Conservation (phyloP, 75 land plant species). For the Cryptomeria japonica region DNA sequence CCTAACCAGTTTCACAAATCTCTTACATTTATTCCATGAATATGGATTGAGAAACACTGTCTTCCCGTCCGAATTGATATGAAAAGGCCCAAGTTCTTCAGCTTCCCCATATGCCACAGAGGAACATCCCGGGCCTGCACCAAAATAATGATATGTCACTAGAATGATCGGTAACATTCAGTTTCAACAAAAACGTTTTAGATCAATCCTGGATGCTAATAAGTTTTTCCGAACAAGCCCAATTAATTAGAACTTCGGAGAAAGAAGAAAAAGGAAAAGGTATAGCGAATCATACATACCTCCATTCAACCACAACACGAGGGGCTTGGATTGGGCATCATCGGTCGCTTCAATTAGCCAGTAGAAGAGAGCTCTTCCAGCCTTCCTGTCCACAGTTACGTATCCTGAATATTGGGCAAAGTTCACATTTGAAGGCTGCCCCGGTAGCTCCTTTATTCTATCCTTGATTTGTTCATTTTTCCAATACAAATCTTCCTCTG, state of each 20-base stretch:
- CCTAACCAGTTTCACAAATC: neutral
- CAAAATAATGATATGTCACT: neutral
- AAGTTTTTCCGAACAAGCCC: neutral
- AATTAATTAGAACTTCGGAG: neutral
- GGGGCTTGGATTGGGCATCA: slow-evolving; percentile 42
- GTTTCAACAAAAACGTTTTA: neutral
- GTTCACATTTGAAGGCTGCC: slow-evolving; percentile 45
- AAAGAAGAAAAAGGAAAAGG: neutral
- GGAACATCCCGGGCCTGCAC: slow-evolving; percentile 89
- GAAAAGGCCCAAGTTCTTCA: slow-evolving; percentile 85
- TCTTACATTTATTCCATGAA: slow-evolving; percentile 38
- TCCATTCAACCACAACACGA: slow-evolving; percentile 89
- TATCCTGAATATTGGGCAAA: slow-evolving; percentile 72
- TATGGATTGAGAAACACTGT: slow-evolving; percentile 55
- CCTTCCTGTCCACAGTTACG: slow-evolving; percentile 45
- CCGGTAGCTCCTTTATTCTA: slow-evolving; percentile 44
- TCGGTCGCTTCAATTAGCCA: slow-evolving; percentile 63
- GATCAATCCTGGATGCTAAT: neutral
- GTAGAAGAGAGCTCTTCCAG: slow-evolving; percentile 75
- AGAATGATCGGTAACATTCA: neutral
- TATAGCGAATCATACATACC: slow-evolving; percentile 26
- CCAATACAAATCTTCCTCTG: neutral
- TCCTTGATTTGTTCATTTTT: slow-evolving; percentile 32
- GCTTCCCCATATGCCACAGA: slow-evolving; percentile 85
- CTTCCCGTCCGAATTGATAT: slow-evolving; percentile 60